These are phyloP conservation scores for Auricularia cornea DNA, from an alignment of 768 basidiomycete genomes.

Conservation along the genomic window DNA sequence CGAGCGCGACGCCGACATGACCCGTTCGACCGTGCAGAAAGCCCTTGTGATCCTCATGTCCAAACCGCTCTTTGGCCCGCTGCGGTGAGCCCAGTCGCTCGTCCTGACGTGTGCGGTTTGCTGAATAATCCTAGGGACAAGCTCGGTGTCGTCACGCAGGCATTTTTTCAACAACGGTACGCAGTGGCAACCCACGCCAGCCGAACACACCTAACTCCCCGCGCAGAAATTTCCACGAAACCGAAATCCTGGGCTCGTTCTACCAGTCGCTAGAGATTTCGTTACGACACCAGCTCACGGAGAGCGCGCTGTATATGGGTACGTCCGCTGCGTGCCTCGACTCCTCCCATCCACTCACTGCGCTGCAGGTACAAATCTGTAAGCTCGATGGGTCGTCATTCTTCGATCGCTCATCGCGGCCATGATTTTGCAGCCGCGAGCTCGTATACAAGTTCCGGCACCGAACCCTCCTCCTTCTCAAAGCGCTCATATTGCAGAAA, in stretches of 20 bases:
- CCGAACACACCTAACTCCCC: no score
- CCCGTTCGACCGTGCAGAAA: slow-evolving; percentile 94
- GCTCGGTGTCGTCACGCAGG: slow-evolving; percentile 86
- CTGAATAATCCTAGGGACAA: slow-evolving; percentile 54
- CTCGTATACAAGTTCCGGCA: slow-evolving; percentile 91
- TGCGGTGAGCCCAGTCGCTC: slow-evolving; percentile 50
- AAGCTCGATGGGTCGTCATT: slow-evolving; percentile 17
- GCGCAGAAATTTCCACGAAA: slow-evolving; percentile 66
- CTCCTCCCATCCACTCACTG: neutral
- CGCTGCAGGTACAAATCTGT: slow-evolving; percentile 59
- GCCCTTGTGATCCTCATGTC: slow-evolving; percentile 91
- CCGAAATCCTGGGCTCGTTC: slow-evolving; percentile 84
- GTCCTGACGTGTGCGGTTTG: slow-evolving; percentile 1
- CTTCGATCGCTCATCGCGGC: neutral
- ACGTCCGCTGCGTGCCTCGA: slow-evolving; percentile 15
- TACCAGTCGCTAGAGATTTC: slow-evolving; percentile 66
- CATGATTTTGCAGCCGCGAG: slow-evolving; percentile 55
- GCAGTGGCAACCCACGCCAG: no score
- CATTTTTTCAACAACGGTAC: slow-evolving; percentile 72
- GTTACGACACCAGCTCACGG: slow-evolving; percentile 73
- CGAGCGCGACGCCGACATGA: slow-evolving; percentile 74
- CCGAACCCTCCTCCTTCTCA: slow-evolving; percentile 85
- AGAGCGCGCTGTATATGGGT: slow-evolving; percentile 95
- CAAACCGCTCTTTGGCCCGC: slow-evolving; percentile 88
- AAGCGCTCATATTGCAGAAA: slow-evolving; percentile 89